A percentile compares a stretch with the other conserved stretches of the same genome.
phyloP scores from a whole-genome alignment of 331 rosid genomes.

The Pyrus hybrid region DNA sequence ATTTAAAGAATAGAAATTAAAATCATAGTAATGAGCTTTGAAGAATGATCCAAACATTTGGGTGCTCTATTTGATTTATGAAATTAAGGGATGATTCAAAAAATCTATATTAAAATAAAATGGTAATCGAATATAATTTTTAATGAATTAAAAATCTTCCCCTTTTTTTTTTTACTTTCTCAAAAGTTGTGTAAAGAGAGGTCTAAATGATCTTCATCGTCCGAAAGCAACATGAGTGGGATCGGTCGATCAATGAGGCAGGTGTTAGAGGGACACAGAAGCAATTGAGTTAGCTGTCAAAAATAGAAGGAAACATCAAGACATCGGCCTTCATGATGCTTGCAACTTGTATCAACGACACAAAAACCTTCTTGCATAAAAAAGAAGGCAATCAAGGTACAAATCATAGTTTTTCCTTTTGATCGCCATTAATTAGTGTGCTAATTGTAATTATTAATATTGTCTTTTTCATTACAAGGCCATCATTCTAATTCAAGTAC shows the following conservation, averaged over 20 bases:
- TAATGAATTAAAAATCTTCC: background rate
- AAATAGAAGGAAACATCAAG: slow-evolving; percentile 1
- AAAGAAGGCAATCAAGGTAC: background rate
- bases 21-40: background rate
- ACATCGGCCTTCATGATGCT: slow-evolving; percentile 10
- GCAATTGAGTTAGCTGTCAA: slow-evolving; percentile 15
- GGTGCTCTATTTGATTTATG: background rate
- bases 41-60: background rate
- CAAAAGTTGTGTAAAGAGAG: background rate
- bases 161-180: background rate
- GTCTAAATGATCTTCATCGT: background rate
- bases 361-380: background rate
- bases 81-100: background rate
- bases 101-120: background rate
- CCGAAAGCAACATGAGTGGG: background rate
- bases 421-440: background rate
- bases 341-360: slow-evolving; percentile 16
- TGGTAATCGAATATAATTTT: background rate
- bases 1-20: background rate
- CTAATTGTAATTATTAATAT: background rate
- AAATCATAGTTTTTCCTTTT: background rate
- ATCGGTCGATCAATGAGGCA: slow-evolving; percentile 1
- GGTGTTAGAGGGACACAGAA: slow-evolving; percentile 4
- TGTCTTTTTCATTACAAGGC: background rate
- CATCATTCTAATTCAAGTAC: background rate